Conservation (phyloP, 345 rosid genomes). For the Raphanus sativus region DNA sequence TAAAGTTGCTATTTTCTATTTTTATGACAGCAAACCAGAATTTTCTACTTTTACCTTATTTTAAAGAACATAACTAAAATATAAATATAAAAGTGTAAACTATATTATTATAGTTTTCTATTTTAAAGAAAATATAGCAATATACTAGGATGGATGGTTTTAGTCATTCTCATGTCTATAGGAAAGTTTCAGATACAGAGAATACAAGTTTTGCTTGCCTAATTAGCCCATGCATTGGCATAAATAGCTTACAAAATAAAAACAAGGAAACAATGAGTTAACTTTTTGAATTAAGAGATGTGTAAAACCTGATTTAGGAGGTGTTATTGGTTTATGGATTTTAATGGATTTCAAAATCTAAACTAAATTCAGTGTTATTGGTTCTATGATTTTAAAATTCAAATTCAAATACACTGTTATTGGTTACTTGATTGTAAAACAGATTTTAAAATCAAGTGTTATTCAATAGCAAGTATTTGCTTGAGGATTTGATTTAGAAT, state of each 20-base stretch:
- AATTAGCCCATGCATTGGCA: neutral
- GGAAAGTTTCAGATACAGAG: neutral
- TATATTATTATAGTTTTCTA: neutral
- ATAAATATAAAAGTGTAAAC: neutral
- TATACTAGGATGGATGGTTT: too few species aligned
- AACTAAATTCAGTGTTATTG: too few species aligned
- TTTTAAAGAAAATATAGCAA: neutral
- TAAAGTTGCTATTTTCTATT: neutral
- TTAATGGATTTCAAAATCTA: too few species aligned
- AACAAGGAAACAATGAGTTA: neutral
- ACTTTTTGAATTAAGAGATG: neutral
- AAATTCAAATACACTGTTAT: too few species aligned
- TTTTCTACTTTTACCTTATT: neutral
- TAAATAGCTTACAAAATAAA: neutral
- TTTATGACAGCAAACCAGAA: neutral
- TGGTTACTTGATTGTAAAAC: too few species aligned
- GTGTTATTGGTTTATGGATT: too few species aligned
- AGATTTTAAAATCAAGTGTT: too few species aligned
- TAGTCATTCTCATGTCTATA: neutral
- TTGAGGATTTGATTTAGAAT: too few species aligned
- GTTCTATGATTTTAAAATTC: too few species aligned
- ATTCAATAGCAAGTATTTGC: too few species aligned
- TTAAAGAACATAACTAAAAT: neutral
- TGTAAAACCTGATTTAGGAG: slow-evolving; percentile 3
- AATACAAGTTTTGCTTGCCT: neutral